Evolutionary conservation across 257 asterid genomes (phyloP), one percentile per base, ranked within the genome.

Genomic region (Fraxinus americana): DNA sequence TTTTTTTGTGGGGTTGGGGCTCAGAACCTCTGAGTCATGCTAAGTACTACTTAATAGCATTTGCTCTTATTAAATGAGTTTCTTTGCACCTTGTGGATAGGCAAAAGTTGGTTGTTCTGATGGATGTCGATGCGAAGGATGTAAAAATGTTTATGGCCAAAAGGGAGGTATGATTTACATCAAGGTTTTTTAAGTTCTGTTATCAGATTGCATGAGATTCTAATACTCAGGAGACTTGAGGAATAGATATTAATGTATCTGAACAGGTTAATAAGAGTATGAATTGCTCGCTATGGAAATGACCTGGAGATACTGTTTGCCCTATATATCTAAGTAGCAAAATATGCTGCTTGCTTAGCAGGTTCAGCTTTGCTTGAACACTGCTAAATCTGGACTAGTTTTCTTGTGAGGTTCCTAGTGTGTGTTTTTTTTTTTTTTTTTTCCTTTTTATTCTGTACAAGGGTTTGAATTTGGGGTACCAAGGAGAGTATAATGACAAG

Each of bases 101-200:
- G 88, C 91, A 27, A 85, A 86, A 77, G 96, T 92, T 83, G 97
- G 97, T 71, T 94, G 98, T 82, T 89, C 94, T 39, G 91, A 88
- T 79, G 95, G 92, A 83, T 94, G 98, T 86, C 87, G 95, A 17
- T 94, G 98, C 41, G 94, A 92, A 79, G 97, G 95, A 75, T 92
- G 97, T 78, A 80, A 89, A 86, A 94, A 94, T 86, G 78, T 52
- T 71, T 81, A 74, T 41, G 98, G 97, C 63, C 79, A 25, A 21
- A 92, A 92, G 83, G 95, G 84, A 89, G 97, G 98, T 92, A 87
- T 38, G 67, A 13, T 79, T 65, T 63, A 73, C 57, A 75, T 4
- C 32, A n/a, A 48, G 63, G 41, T 63, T 70, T 29, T n/a, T 54
- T 10, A 4, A 14, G 16, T 61, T 34, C 36, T 63, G 70, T 63